Conservation (phyloP, 2,329 filamentous ascomycete genomes). For the Monosporascus sp. region DNA sequence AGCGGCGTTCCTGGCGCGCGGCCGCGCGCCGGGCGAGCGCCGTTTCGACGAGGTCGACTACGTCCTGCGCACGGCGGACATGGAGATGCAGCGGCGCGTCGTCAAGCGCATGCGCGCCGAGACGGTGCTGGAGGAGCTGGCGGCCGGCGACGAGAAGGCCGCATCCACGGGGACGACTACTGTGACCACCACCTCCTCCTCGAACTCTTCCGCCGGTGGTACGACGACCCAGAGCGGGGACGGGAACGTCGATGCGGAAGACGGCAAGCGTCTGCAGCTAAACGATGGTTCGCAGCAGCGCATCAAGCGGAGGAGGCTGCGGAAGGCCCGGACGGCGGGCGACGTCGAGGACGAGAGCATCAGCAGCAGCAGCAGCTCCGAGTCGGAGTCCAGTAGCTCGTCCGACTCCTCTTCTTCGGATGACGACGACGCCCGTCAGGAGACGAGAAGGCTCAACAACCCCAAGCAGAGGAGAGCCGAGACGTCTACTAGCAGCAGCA, state of each 20-base stretch:
- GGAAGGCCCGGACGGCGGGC: conserved; percentile 45
- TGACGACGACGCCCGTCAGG: not conserved
- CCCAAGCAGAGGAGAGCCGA: conserved; percentile 25
- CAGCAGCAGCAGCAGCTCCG: conserved; percentile 23
- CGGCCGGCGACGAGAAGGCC: conserved; percentile 38
- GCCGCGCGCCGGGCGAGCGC: conserved; percentile 37
- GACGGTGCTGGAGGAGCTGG: conserved; percentile 50
- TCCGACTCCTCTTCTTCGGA: not conserved
- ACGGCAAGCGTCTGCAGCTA: conserved; percentile 35
- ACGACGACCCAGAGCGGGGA: conserved; percentile 7
- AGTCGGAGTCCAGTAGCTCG: conserved; percentile 25
- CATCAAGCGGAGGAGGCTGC: conserved; percentile 39
- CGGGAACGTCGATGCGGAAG: conserved; percentile 19
- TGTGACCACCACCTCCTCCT: conserved; percentile 21
- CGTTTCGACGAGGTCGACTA: conserved; percentile 49
- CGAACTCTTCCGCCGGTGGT: conserved; percentile 13
- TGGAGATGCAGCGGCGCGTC: conserved; percentile 48
- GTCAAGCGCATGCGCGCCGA: conserved; percentile 61
- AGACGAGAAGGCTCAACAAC: not conserved
- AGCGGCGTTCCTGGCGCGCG: conserved; percentile 35
- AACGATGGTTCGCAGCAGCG: conserved; percentile 39
- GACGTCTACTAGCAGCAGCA: conserved; percentile 24
- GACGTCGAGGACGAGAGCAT: conserved; percentile 36
- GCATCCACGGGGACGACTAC: conserved; percentile 24
- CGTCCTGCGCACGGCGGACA: conserved; percentile 43